Evolutionary conservation across 1,284 basidiomycete species (phyloP).

Genomic region (Austropuccinia psidii): DNA sequence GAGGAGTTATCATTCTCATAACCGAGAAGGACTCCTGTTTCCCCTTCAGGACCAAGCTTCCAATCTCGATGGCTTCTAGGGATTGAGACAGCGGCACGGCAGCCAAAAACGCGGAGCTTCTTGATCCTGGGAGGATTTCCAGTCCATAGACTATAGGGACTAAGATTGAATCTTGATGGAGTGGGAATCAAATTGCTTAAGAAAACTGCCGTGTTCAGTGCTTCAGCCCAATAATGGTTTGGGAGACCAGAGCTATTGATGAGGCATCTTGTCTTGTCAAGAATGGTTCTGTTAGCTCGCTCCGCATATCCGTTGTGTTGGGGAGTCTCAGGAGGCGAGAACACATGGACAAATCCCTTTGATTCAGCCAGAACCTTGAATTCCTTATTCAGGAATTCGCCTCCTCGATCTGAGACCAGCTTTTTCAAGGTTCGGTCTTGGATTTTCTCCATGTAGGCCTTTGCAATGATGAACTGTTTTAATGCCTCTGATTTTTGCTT

Average conservation of each 20-base stretch:
- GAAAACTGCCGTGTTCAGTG: neutral
- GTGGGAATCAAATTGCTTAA: neutral
- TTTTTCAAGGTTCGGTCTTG: neutral
- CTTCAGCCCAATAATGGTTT: neutral
- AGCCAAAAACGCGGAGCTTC: neutral
- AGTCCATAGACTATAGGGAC: neutral
- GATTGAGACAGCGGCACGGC: neutral
- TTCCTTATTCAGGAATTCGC: neutral
- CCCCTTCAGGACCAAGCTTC: neutral
- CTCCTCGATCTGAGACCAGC: neutral
- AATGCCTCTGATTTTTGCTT: neutral
- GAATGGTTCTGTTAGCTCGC: neutral
- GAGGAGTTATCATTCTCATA: neutral
- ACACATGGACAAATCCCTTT: neutral
- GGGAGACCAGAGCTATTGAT: neutral
- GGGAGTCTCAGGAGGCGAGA: neutral
- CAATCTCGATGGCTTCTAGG: neutral
- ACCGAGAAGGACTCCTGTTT: neutral
- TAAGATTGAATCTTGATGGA: neutral
- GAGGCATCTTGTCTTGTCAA: neutral
- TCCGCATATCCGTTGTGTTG: neutral
- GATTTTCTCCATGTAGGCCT: neutral
- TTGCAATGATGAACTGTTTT: neutral
- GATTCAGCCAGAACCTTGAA: neutral
- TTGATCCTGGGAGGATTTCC: neutral